phyloP scores from a whole-genome alignment of 306 rosid genomes.

The Cotoneaster glaucophyllus region DNA sequence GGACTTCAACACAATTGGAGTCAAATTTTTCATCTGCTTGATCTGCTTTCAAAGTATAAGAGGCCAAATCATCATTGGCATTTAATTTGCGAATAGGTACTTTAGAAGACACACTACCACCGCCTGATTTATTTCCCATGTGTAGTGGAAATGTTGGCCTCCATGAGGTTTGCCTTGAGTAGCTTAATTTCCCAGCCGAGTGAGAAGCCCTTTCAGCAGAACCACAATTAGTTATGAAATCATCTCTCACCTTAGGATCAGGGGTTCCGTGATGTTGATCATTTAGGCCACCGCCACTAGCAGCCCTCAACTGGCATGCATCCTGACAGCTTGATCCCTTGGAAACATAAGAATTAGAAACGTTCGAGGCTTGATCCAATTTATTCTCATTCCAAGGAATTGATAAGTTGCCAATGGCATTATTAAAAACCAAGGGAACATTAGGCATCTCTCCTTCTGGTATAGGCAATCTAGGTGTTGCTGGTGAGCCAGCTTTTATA shows the following conservation, averaged over 20 bases:
- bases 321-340: constrained; percentile 22
- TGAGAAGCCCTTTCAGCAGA: constrained; percentile 28
- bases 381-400: neutral
- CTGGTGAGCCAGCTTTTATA: constrained; percentile 25
- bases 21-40: constrained; percentile 20
- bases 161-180: constrained; percentile 35
- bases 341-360: constrained; percentile 16
- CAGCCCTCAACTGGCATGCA: constrained; percentile 18
- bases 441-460: constrained; percentile 20
- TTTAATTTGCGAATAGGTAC: constrained; percentile 19
- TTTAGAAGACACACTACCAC: constrained; percentile 24
- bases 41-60: constrained; percentile 21
- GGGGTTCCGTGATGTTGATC: constrained; percentile 16
- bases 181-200: constrained; percentile 33
- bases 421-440: constrained; percentile 1
- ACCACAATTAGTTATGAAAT: constrained; percentile 24
- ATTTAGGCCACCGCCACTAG: constrained; percentile 13
- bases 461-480: constrained; percentile 21
- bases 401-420: neutral
- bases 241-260: constrained; percentile 25
- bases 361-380: constrained; percentile 18
- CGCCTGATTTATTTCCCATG: constrained; percentile 32
- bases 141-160: constrained; percentile 35
- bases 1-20: constrained; percentile 31
- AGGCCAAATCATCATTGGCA: constrained; percentile 24